Evolutionary conservation across 108 stramenopile species (phyloP).

Genomic region (Fistulifera solaris): DNA sequence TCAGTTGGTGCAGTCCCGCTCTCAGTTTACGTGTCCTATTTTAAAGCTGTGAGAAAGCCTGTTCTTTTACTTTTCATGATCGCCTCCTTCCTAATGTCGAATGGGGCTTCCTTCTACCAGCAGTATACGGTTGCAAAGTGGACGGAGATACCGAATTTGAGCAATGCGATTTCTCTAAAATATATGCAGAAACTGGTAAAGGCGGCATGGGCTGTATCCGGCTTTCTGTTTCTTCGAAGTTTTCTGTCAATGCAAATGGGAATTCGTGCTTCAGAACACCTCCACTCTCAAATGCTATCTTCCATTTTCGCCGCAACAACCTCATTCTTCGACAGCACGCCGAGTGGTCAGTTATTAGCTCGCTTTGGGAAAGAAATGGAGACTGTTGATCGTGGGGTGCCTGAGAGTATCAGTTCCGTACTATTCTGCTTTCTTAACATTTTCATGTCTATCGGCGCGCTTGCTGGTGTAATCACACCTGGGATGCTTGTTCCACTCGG

Average conservation of each 20-base stretch:
- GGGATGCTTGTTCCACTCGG: conserved; percentile 43
- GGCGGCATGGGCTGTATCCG: conserved; percentile 60
- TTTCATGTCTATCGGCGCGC: conserved; percentile 35
- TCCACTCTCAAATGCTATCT: conserved; percentile 56
- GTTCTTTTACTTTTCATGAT: conserved; percentile 45
- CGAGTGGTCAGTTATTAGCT: conserved; percentile 81
- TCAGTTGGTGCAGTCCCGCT: conserved; percentile 65
- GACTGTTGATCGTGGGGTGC: conserved; percentile 58
- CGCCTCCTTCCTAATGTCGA: conserved; percentile 47
- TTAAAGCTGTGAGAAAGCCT: conserved; percentile 62
- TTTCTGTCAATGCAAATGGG: conserved; percentile 63
- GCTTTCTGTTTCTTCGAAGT: conserved; percentile 57
- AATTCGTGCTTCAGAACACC: conserved; percentile 45
- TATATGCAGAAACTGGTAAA: conserved; percentile 49
- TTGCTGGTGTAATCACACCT: conserved; percentile 59
- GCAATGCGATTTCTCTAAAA: conserved; percentile 35
- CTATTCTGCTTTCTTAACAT: conserved; percentile 70
- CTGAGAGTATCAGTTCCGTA: conserved; percentile 57
- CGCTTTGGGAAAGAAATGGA: conserved; percentile 87
- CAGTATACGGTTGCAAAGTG: conserved; percentile 69
- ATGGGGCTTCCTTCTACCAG: conserved; percentile 76
- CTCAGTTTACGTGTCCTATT: conserved; percentile 61
- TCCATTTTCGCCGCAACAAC: conserved; percentile 86
- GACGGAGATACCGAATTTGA: conserved; percentile 52
- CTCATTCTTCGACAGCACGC: conserved; percentile 88